These are phyloP conservation scores for Entophlyctis luteolus DNA, from an alignment of 192 early-diverging fungal genomes.

Conservation along the genomic window DNA sequence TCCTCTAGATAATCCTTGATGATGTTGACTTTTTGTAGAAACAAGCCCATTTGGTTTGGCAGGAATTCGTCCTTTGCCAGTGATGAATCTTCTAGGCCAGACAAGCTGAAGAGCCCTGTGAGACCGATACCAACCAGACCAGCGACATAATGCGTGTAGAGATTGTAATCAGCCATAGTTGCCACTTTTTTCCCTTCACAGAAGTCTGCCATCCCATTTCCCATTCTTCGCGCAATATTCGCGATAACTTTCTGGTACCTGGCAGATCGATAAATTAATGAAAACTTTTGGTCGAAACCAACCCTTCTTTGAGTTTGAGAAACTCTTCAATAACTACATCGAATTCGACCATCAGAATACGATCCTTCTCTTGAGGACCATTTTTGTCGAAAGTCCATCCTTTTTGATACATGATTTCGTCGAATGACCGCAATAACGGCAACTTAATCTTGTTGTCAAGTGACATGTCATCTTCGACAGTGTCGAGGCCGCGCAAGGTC, in stretches of 20 bases:
- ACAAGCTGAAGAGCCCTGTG: slow-evolving; percentile 83
- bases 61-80: slow-evolving; percentile 23
- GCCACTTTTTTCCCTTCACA: slow-evolving; percentile 45
- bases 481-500: slow-evolving; percentile 91
- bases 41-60: slow-evolving; percentile 93
- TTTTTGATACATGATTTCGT: slow-evolving; percentile 72
- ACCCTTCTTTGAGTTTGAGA: slow-evolving; percentile 61
- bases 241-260: slow-evolving; percentile 83
- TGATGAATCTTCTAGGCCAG: slow-evolving; percentile 66
- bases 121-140: slow-evolving; percentile 92
- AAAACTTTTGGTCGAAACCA: slow-evolving; percentile 3
- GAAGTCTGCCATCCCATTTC: slow-evolving; percentile 88
- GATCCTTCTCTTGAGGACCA: slow-evolving; percentile 92
- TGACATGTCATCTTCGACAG: slow-evolving; percentile 98
- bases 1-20: slow-evolving; percentile 94
- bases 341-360: slow-evolving; percentile 82
- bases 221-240: slow-evolving; percentile 90
- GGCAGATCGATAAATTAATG: slow-evolving; percentile 10
- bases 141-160: slow-evolving; percentile 97
- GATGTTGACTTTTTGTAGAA: slow-evolving; percentile 98
- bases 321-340: slow-evolving; percentile 88
- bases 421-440: slow-evolving; percentile 72
- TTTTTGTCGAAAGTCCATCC: slow-evolving; percentile 57
- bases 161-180: slow-evolving; percentile 84
- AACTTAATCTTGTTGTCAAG: slow-evolving; percentile 73